phyloP scores from a whole-genome alignment of 495 filamentous ascomycete species.

The Hypomontagnella monticulosa region DNA sequence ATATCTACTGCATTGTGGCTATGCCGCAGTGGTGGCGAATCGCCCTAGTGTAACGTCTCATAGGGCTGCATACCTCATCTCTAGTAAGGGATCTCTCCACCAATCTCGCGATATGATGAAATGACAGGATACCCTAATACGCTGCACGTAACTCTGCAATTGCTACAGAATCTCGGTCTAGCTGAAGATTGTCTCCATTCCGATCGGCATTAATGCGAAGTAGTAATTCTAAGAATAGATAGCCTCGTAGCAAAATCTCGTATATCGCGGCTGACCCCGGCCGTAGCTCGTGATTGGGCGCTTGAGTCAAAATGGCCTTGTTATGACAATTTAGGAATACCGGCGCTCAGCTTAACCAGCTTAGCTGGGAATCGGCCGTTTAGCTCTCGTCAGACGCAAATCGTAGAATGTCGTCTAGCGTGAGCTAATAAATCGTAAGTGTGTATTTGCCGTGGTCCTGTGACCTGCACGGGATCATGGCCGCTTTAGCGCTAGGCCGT shows the following conservation, averaged over 20 bases:
- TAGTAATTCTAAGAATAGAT: slow-evolving; percentile 37
- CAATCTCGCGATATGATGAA: slow-evolving; percentile 14
- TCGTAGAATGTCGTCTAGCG: too few species aligned
- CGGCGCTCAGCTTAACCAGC: slow-evolving; percentile 9
- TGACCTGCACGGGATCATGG: neutral
- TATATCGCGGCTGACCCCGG: slow-evolving; percentile 35
- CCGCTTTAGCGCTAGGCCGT: slow-evolving; percentile 2
- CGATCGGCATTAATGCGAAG: slow-evolving; percentile 9
- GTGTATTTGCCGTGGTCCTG: neutral
- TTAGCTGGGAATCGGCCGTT: slow-evolving; percentile 19
- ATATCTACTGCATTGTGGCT: neutral
- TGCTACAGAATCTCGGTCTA: neutral
- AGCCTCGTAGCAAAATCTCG: slow-evolving; percentile 40
- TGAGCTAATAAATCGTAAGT: too few species aligned
- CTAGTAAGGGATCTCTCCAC: neutral
- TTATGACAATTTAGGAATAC: slow-evolving; percentile 16
- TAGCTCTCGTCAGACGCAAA: neutral
- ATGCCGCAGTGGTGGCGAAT: slow-evolving; percentile 11
- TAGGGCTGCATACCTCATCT: slow-evolving; percentile 31
- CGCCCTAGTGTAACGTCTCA: slow-evolving; percentile 34
- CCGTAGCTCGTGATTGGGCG: slow-evolving; percentile 21
- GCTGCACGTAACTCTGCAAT: neutral
- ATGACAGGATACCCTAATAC: slow-evolving; percentile 15
- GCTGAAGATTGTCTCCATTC: slow-evolving; percentile 1
- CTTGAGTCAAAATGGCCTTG: slow-evolving; percentile 15